Conservation (phyloP, 169 alveolate genomes). For the Plasmodium sp. region DNA sequence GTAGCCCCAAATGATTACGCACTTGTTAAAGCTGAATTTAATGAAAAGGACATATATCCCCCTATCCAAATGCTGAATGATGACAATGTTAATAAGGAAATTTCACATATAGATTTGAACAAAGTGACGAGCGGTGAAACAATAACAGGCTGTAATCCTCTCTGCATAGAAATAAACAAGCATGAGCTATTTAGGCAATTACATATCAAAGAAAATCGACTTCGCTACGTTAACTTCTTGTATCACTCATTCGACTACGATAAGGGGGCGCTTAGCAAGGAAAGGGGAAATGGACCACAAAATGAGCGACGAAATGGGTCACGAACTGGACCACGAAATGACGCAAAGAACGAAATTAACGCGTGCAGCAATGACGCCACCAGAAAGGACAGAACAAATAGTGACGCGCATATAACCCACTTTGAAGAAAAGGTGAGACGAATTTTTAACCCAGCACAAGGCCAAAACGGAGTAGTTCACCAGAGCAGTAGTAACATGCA, state of each 20-base stretch:
- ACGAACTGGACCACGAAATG: neutral
- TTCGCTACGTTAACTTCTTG: conserved; percentile 10
- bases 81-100: neutral
- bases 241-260: conserved; percentile 62
- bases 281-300: conserved; percentile 4
- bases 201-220: conserved; percentile 42
- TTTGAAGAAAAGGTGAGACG: conserved; percentile 21
- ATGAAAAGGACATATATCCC: neutral
- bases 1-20: neutral
- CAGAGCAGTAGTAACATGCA: neutral
- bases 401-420: neutral
- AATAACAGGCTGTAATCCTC: conserved; percentile 23
- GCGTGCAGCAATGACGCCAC: neutral
- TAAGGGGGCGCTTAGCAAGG: conserved; percentile 1
- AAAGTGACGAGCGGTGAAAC: neutral
- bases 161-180: conserved; percentile 42
- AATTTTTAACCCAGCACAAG: neutral
- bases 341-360: neutral
- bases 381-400: neutral
- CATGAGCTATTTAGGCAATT: conserved; percentile 42
- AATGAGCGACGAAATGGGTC: neutral
- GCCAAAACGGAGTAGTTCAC: neutral
- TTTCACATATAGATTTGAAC: neutral
- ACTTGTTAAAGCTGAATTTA: neutral
- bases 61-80: neutral